Evolutionary conservation across 1,284 basidiomycete genomes (phyloP).

Genomic region (Ceratobasidium sp.): DNA sequence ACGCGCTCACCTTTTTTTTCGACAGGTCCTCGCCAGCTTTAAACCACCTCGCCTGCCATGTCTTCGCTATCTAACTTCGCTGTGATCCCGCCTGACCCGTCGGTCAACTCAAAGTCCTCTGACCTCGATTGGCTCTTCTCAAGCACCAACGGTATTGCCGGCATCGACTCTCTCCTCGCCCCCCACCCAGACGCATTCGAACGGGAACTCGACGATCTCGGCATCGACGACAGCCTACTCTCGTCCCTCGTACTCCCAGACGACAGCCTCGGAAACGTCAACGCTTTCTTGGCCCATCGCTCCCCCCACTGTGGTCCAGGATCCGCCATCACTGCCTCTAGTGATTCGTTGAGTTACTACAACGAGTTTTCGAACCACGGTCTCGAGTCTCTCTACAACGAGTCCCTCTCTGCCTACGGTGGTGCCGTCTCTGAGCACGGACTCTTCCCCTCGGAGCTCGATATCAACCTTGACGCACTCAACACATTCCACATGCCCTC

Average conservation of each 20-base stretch:
- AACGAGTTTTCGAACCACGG: conserved; percentile 73
- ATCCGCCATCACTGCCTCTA: conserved; percentile 81
- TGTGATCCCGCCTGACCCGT: conserved; percentile 31
- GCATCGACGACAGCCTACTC: conserved; percentile 56
- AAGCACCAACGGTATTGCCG: conserved; percentile 58
- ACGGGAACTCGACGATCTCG: conserved; percentile 79
- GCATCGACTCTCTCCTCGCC: conserved; percentile 70
- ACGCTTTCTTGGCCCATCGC: conserved; percentile 45
- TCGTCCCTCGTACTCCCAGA: conserved; percentile 70
- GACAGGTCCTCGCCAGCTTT: conserved; percentile 7
- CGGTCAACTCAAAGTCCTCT: conserved; percentile 43
- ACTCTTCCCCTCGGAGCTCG: conserved; percentile 60
- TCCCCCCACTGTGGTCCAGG: conserved; percentile 76
- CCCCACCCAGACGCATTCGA: conserved; percentile 85
- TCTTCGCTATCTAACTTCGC: conserved; percentile 34
- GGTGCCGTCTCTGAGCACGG: conserved; percentile 75
- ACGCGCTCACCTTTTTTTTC: conserved; percentile 26
- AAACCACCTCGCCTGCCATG: conserved; percentile 42
- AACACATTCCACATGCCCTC: conserved; percentile 58
- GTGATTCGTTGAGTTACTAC: conserved; percentile 74
- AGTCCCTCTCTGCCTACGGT: conserved; percentile 64
- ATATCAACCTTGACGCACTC: conserved; percentile 62
- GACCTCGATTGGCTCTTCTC: conserved; percentile 73
- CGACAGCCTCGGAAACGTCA: conserved; percentile 61
- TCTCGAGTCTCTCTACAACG: conserved; percentile 73